These are phyloP conservation scores for Trichoderma simmonsii DNA, from an alignment of 2,329 filamentous ascomycete species.

Conservation along the genomic window DNA sequence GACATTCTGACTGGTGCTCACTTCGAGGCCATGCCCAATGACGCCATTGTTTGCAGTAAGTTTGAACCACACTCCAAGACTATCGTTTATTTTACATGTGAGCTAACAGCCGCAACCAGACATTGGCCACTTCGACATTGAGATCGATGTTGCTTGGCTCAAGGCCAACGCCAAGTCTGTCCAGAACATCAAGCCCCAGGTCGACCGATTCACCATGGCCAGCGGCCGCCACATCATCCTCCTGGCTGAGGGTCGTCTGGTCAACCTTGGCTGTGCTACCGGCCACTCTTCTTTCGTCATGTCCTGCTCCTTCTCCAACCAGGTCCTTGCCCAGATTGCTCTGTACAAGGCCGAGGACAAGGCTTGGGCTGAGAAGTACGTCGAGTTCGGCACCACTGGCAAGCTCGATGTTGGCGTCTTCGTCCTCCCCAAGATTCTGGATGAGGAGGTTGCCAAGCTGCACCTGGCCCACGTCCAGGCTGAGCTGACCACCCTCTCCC, in stretches of 20 bases:
- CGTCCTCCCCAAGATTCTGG: constrained; percentile 93
- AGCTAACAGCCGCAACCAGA: constrained; percentile 41
- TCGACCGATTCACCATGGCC: constrained; percentile 95
- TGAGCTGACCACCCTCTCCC: constrained; percentile 82
- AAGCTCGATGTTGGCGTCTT: constrained; percentile 92
- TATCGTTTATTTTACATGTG: neutral
- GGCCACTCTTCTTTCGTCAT: constrained; percentile 99
- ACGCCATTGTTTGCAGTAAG: constrained; percentile 96
- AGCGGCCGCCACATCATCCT: constrained; percentile 97
- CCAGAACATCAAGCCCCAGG: constrained; percentile 99
- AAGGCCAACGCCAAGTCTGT: constrained; percentile 93
- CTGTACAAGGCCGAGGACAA: constrained; percentile 90
- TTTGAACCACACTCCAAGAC: neutral
- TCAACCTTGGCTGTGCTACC: constrained; percentile 98
- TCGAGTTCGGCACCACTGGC: constrained; percentile 90
- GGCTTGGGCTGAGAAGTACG: constrained; percentile 87
- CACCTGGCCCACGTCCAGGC: constrained; percentile 92
- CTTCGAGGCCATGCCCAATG: constrained; percentile 95
- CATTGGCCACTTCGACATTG: constrained; percentile 99
- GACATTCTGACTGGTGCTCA: constrained; percentile 90
- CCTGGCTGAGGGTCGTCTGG: constrained; percentile 94
- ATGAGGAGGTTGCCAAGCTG: constrained; percentile 95
- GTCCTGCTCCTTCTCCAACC: constrained; percentile 99
- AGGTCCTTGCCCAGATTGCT: constrained; percentile 99
- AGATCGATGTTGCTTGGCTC: constrained; percentile 99